Conservation (phyloP, 495 filamentous ascomycete genomes). For the Penicillium atrosanguineum region DNA sequence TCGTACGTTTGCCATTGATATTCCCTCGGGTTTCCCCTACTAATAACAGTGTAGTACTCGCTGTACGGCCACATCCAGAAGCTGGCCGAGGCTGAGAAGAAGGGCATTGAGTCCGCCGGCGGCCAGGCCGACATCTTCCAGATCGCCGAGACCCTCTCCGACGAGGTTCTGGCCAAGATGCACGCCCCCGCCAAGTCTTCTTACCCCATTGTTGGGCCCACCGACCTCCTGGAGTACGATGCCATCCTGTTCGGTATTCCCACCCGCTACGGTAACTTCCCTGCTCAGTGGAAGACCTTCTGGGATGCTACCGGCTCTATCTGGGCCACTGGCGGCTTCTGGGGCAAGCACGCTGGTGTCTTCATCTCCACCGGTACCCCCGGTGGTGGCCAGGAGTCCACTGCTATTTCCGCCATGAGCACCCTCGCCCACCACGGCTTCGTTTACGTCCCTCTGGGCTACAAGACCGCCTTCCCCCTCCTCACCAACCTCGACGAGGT, state of each 20-base stretch:
- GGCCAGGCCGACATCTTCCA: slow-evolving; percentile 78
- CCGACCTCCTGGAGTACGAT: slow-evolving; percentile 73
- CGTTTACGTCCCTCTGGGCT: slow-evolving; percentile 92
- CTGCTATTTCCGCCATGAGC: slow-evolving; percentile 75
- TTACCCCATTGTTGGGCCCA: slow-evolving; percentile 66
- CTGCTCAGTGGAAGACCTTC: slow-evolving; percentile 92
- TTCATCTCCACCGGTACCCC: slow-evolving; percentile 81
- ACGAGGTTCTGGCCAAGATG: slow-evolving; percentile 85
- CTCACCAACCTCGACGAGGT: slow-evolving; percentile 70
- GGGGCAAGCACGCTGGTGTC: slow-evolving; percentile 88
- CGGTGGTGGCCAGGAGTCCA: slow-evolving; percentile 94
- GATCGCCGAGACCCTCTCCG: slow-evolving; percentile 79
- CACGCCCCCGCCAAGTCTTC: slow-evolving; percentile 76
- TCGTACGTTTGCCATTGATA: slow-evolving; percentile 52
- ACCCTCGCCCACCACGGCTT: slow-evolving; percentile 93
- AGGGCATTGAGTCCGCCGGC: slow-evolving; percentile 84
- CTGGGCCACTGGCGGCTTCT: slow-evolving; percentile 70
- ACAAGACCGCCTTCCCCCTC: slow-evolving; percentile 71
- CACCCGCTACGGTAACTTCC: slow-evolving; percentile 98
- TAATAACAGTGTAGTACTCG: slow-evolving; percentile 65
- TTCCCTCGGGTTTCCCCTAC: neutral
- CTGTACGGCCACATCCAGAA: slow-evolving; percentile 89
- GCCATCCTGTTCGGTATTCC: slow-evolving; percentile 94
- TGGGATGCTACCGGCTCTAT: slow-evolving; percentile 79
- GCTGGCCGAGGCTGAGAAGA: slow-evolving; percentile 86